Conservation (phyloP, 1,284 basidiomycete species). For the Puccinia novopanici region DNA sequence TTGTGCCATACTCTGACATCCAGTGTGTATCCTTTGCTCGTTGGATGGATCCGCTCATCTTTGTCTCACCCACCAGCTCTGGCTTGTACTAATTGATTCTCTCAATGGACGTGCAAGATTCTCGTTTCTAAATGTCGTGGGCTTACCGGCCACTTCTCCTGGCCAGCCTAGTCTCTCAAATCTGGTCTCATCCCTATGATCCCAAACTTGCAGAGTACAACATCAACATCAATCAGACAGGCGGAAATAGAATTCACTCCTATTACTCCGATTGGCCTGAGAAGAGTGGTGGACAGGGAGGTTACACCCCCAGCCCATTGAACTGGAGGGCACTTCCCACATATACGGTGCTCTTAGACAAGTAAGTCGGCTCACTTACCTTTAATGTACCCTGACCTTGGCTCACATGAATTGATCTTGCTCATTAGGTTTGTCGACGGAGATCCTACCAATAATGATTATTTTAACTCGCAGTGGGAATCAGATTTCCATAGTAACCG, state of each 20-base stretch:
- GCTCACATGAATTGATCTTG: not conserved
- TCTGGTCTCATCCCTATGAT: constrained; percentile 63
- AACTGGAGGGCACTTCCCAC: constrained; percentile 83
- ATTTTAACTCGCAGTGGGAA: constrained; percentile 75
- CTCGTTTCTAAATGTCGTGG: constrained; percentile 32
- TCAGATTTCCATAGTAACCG: constrained; percentile 65
- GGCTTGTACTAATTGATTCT: not conserved
- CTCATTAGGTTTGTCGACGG: constrained; percentile 63
- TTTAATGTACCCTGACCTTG: not conserved
- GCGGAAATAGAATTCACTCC: constrained; percentile 67
- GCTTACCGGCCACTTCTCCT: constrained; percentile 23
- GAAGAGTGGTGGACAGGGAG: constrained; percentile 65
- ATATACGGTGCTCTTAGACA: constrained; percentile 84
- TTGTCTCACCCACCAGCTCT: not conserved
- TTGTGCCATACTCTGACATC: constrained; percentile 3
- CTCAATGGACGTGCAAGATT: constrained; percentile 16
- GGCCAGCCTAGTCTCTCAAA: constrained; percentile 4
- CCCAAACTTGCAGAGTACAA: constrained; percentile 77
- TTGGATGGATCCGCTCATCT: no score
- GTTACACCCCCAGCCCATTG: constrained; percentile 74
- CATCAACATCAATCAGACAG: constrained; percentile 77
- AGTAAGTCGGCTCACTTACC: constrained; percentile 67
- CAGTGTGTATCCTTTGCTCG: not conserved
- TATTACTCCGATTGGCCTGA: constrained; percentile 65
- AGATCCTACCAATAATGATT: constrained; percentile 85